A percentile compares a stretch with the other conserved stretches of the same genome.
phyloP scores from a whole-genome alignment of 176 grass and related monocot species.

The Calamus simplicifolius region DNA sequence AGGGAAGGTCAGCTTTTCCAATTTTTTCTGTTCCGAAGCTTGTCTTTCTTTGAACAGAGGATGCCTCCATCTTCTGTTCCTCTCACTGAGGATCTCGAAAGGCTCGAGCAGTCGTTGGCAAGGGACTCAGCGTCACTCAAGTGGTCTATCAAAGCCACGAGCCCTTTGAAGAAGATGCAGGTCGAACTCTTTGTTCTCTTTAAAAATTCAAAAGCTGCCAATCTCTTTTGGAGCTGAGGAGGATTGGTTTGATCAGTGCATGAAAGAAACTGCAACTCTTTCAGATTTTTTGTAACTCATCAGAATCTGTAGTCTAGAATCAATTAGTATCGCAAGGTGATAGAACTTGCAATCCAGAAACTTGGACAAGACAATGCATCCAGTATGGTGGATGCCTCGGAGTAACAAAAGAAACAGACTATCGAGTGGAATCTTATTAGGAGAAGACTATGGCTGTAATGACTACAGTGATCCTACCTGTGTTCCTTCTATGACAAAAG shows the following conservation, averaged over 20 bases:
- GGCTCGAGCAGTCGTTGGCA: conserved; percentile 42
- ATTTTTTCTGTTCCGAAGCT: conserved; percentile 5
- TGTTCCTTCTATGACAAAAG: conserved; percentile 19
- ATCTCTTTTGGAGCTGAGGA: background rate
- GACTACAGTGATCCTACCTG: conserved; percentile 52
- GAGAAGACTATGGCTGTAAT: conserved; percentile 40
- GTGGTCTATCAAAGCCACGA: conserved; percentile 71
- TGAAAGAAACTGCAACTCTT: conserved; percentile 85
- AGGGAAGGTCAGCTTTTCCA: conserved; percentile 18
- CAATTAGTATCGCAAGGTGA: conserved; percentile 61
- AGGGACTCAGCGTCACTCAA: conserved; percentile 48
- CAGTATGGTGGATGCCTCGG: conserved; percentile 13
- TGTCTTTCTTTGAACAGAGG: conserved; percentile 21
- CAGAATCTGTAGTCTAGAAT: conserved; percentile 57
- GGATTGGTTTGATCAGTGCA: conserved; percentile 70
- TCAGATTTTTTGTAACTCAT: conserved; percentile 77
- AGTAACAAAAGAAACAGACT: conserved; percentile 29
- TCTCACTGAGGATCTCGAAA: conserved; percentile 48
- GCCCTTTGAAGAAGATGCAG: conserved; percentile 81
- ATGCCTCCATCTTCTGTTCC: conserved; percentile 52
- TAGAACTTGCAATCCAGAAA: conserved; percentile 36
- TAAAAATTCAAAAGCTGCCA: conserved; percentile 50
- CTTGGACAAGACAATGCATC: conserved; percentile 8
- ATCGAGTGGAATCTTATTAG: background rate
- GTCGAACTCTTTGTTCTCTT: conserved; percentile 46